These are phyloP conservation scores for carrot (Daucus carota) DNA, from an alignment of 129 eudicot species.

Conservation along the genomic window DH1_v3.0 NC_030383.2:3617501-3618000, in stretches of 20 bases:
- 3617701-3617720: conserved; percentile 64
- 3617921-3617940: conserved; percentile 64
- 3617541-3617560: neutral
- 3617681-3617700: conserved; percentile 68
- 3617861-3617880: conserved; percentile 95
- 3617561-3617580: neutral
- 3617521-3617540: neutral
- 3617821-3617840: conserved; percentile 57
- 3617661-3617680: conserved; percentile 49
- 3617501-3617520: neutral
- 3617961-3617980: conserved; percentile 55
- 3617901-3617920: conserved; percentile 66
- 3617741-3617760: conserved; percentile 46
- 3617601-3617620: neutral
- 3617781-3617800: neutral
- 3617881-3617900: conserved; percentile 51
- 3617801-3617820: neutral
- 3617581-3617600: neutral
- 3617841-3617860: conserved; percentile 85
- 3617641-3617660: conserved; percentile 53
- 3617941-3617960: conserved; percentile 63
- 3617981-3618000: conserved; percentile 95
- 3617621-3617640: neutral
- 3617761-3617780: neutral
- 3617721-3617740: conserved; percentile 99